Base-by-base conservation (phyloP, 2,329 filamentous ascomycete species). In the Apiospora aurea region DNA sequence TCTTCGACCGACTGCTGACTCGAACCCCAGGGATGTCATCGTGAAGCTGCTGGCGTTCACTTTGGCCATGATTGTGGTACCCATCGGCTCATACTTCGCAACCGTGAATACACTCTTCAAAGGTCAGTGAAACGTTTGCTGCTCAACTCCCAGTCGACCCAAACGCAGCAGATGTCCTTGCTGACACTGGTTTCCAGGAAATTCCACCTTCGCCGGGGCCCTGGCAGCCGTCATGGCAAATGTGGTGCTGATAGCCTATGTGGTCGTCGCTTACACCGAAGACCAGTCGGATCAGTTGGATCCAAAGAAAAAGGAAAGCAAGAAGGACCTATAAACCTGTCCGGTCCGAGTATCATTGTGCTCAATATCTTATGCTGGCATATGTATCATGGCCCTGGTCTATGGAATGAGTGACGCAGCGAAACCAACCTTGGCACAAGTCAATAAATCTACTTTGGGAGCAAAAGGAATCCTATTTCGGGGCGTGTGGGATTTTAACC, bases 151-250 rank as follows among this genome's bases (percentile, higher is more conserved):
- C 14, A 4, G 1, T 7, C 51, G 14, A 34, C 14, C 51, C 2
- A 18, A 26, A 34, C 26, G 24, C 2, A 3, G 34, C 41, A 34
- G 4, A 18, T n/a, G 29, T 64, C 34, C 18, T 64, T 64, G 29
- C 57, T 64, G 46, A 43, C 26, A 72, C 71, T 11, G 70, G 34
- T 38, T 38, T 29, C 67, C 72, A 97, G 96, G 95, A 76, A 97
- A 97, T 82, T 89, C 94, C 18, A 97, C 95, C 1, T 96, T 91
- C 77, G 94, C 95, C 4, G 96, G 95, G 18, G 95, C 90, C 0
- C 85, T 93, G 46, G 96, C 96, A 1, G 96, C 96, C 26, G 84
- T 98, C 69, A 91, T 97, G 81, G 96, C 96, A 16, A 99, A 99
- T 77, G 89, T 97, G 1, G 94, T 99, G 4, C 85, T 99, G 69